These are phyloP conservation scores for Podospora fimiseda DNA, from an alignment of 495 filamentous ascomycete genomes.

Conservation along the genomic window DNA sequence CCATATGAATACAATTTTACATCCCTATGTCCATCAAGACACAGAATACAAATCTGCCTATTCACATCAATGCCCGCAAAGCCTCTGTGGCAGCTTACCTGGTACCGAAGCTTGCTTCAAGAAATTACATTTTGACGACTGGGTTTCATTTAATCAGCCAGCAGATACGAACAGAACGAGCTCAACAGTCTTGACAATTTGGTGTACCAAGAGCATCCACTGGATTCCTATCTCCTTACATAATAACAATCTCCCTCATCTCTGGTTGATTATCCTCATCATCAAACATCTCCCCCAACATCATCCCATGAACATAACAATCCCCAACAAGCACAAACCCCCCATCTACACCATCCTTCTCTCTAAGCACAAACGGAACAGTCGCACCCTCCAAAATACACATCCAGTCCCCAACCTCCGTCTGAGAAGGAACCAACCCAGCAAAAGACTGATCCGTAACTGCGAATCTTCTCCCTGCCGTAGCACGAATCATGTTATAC, in stretches of 20 bases:
- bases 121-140: too few relatives aligned
- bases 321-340: neutral
- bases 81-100: too few relatives aligned
- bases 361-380: neutral
- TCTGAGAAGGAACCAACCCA: neutral
- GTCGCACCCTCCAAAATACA: neutral
- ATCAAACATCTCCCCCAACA: neutral
- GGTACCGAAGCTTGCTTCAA: too few relatives aligned
- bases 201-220: too few relatives aligned
- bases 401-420: neutral
- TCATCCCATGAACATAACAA: neutral
- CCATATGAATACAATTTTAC: too few relatives aligned
- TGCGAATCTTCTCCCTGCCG: neutral
- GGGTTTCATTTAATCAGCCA: too few relatives aligned
- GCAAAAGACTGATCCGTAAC: neutral
- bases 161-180: too few relatives aligned
- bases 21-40: too few relatives aligned
- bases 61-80: too few relatives aligned
- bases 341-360: neutral
- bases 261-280: neutral
- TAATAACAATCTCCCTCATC: neutral
- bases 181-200: too few relatives aligned
- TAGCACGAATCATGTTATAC: neutral
- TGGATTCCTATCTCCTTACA: too few relatives aligned
- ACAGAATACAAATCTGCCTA: too few relatives aligned